phyloP scores from a whole-genome alignment of 1,284 basidiomycete species.

The Coniferiporia weirii region DNA sequence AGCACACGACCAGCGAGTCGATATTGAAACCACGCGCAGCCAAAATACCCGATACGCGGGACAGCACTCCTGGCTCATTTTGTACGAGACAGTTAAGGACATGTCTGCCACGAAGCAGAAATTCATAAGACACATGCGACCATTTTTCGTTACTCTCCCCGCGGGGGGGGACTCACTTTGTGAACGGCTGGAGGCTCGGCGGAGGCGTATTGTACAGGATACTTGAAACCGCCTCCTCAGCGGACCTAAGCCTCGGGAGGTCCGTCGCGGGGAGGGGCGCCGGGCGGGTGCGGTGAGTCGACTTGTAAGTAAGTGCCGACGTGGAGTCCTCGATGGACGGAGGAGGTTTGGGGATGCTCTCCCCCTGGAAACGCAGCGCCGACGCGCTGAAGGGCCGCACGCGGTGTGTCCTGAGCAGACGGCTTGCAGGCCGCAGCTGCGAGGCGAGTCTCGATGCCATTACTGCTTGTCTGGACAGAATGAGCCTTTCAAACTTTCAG shows the following conservation, averaged over 20 bases:
- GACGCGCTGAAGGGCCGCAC: conserved; percentile 1
- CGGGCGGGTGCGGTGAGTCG: conserved; percentile 59
- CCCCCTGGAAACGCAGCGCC: neutral
- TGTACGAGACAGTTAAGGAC: conserved; percentile 98
- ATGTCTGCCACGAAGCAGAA: conserved; percentile 50
- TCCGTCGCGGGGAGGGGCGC: conserved; percentile 77
- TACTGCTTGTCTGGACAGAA: too few relatives aligned
- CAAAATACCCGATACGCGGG: conserved; percentile 94
- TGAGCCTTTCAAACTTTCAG: too few relatives aligned
- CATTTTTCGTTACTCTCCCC: conserved; percentile 3
- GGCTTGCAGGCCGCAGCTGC: neutral
- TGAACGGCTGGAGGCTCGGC: conserved; percentile 88
- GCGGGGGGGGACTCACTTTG: conserved; percentile 58
- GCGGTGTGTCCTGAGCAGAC: neutral
- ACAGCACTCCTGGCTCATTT: conserved; percentile 98
- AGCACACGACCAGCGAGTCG: conserved; percentile 97
- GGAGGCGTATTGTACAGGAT: conserved; percentile 96
- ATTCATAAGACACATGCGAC: conserved; percentile 5
- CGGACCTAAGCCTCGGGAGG: conserved; percentile 67
- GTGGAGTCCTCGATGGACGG: conserved; percentile 84
- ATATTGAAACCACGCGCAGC: conserved; percentile 99
- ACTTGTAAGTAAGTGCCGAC: conserved; percentile 93
- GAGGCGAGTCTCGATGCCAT: conserved; percentile 1
- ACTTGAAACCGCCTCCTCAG: conserved; percentile 93
- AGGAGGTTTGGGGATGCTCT: conserved; percentile 44